Percentiles rank a stretch among this genome's conserved stretches.
Conservation (phyloP, 2,329 filamentous ascomycete genomes). For the Chaetomium globosum region DNA sequence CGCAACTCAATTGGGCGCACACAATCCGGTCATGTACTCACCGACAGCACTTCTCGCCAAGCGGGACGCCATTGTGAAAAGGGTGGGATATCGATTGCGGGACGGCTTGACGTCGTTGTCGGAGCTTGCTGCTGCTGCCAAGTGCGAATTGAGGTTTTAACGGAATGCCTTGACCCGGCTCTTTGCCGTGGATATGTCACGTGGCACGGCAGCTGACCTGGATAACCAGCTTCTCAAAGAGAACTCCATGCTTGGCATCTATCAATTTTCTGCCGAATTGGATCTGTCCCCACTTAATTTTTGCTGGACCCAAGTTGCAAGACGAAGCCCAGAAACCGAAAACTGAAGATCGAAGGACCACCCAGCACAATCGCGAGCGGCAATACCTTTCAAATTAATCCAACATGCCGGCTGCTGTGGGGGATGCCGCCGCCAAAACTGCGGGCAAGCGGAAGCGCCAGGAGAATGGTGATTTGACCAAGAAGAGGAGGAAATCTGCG, state of each 20-base stretch:
- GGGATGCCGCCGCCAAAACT: conserved; percentile 18
- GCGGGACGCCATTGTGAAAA: conserved; percentile 90
- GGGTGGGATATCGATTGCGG: conserved; percentile 59
- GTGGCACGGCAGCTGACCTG: conserved; percentile 38
- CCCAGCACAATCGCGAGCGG: neutral
- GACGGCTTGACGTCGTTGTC: conserved; percentile 48
- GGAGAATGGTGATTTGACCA: conserved; percentile 47
- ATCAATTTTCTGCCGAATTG: conserved; percentile 20
- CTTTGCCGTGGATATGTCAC: conserved; percentile 53
- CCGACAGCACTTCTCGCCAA: conserved; percentile 93
- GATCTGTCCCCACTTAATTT: conserved; percentile 31
- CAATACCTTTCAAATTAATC: neutral
- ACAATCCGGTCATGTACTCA: conserved; percentile 58
- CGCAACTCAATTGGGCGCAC: neutral
- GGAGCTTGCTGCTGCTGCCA: conserved; percentile 43
- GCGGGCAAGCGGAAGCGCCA: conserved; percentile 56
- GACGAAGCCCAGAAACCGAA: neutral
- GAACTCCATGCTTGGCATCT: conserved; percentile 10
- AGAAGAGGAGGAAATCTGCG: conserved; percentile 56
- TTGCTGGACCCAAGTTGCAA: conserved; percentile 1
- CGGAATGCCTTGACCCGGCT: conserved; percentile 45
- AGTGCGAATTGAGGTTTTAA: conserved; percentile 50
- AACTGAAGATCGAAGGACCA: neutral
- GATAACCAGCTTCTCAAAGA: conserved; percentile 39
- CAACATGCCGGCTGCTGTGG: conserved; percentile 26